Base-by-base conservation (phyloP, 164 flowering plant genomes). In the Vitis rupestris region DNA sequence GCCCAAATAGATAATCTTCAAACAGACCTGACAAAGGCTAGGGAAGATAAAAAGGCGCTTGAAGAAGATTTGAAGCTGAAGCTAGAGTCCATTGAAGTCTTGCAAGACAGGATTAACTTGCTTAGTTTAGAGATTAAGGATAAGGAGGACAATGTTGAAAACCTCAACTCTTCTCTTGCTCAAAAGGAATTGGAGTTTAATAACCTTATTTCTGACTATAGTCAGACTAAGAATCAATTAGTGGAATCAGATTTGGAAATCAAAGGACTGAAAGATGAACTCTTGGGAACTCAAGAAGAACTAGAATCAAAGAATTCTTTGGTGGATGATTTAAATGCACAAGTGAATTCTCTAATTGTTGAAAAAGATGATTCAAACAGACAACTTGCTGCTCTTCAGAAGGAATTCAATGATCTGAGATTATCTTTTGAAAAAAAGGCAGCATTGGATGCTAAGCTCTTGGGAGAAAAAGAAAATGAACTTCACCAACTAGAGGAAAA, bases 71-170 rank as follows among this genome's bases (percentile, higher is more conserved):
- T 93, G 65, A 80, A 80, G 72, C 88, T 85, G 80, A 91, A 86
- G 85, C 66, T 80, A 10, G 74, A 78, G 17, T 63, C 76, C 7
- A 60, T 89, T 65, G 79, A 85, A 74, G 78, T 71, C 54, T 74
- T 88, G 66, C 82, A 91, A 59, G 89, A 86, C 37, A 85, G 76
- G 71, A 74, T 87, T 47, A 86, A 70, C 74, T 76, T 82, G 75
- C 85, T 93, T 19, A 74, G 75, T 13, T 51, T 71, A 49, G 96
- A 93, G 77, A 79, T 94, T 67, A 85, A 79, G 72, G 87, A 87
- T 16, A 91, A 82, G 77, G 93, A 87, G 65, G 83, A 68, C 6
- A 69, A 49, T 65, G 50, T 86, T 62, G 78, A 64, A 31, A 78
- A 71, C 48, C 86, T 88, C 23, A 75, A 69, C 9, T 75, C 85